These are phyloP conservation scores for Hypoxylon fragiforme DNA, from an alignment of 495 filamentous ascomycete genomes.

Conservation along the genomic window DNA sequence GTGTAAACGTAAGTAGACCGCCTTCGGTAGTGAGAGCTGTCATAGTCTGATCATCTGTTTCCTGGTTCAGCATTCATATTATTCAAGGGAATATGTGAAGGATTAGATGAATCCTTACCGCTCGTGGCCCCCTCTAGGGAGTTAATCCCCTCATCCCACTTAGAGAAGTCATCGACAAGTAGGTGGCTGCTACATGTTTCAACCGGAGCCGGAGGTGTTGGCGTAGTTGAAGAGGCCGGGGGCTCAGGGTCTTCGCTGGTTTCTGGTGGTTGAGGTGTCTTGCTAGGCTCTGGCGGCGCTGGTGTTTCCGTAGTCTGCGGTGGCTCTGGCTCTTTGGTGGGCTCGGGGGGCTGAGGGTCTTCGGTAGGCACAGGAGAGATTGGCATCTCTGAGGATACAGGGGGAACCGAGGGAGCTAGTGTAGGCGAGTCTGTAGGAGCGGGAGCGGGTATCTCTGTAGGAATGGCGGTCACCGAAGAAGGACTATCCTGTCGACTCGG, in stretches of 20 bases:
- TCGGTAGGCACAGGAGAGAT: not conserved
- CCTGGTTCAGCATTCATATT: not conserved
- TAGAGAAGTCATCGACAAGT: conserved; percentile 60
- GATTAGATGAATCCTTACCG: conserved; percentile 57
- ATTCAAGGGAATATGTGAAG: not conserved
- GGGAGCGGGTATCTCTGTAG: not conserved
- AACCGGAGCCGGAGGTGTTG: conserved; percentile 9
- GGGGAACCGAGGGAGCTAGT: not conserved
- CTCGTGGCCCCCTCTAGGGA: conserved; percentile 51
- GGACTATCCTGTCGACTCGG: conserved; percentile 22
- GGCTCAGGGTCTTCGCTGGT: not conserved
- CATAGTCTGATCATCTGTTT: conserved; percentile 60
- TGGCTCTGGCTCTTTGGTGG: not conserved
- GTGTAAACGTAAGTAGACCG: conserved; percentile 56
- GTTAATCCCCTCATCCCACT: conserved; percentile 55
- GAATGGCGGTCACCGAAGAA: not conserved
- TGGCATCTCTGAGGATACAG: not conserved
- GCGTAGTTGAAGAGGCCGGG: not conserved
- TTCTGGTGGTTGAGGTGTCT: not conserved
- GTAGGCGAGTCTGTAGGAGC: conserved; percentile 2
- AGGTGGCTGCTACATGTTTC: conserved; percentile 55
- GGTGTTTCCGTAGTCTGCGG: not conserved
- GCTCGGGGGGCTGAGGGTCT: not conserved
- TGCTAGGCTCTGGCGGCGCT: not conserved
- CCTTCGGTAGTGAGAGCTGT: conserved; percentile 49